These are phyloP conservation scores for Gossypium rotundifolium DNA, from an alignment of 345 rosid species.

Conservation along the genomic window DNA sequence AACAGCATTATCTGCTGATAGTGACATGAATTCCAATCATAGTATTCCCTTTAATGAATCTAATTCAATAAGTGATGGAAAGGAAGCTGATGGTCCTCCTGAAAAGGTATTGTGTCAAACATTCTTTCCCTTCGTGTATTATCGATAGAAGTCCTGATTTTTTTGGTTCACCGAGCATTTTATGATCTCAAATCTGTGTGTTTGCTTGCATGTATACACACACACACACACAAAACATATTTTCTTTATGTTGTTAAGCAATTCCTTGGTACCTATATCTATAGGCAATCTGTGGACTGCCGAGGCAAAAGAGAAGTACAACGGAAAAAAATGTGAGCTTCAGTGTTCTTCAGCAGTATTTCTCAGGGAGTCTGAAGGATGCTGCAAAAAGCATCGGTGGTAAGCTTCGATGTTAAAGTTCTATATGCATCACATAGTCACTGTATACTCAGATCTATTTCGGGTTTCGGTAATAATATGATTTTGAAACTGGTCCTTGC, in stretches of 20 bases:
- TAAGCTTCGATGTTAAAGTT: slow-evolving; percentile 28
- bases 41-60: slow-evolving; percentile 25
- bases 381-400: slow-evolving; percentile 97
- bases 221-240: neutral
- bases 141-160: neutral
- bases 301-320: slow-evolving; percentile 56
- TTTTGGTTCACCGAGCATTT: neutral
- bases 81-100: slow-evolving; percentile 28
- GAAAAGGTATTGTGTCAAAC: slow-evolving; percentile 39
- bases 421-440: neutral
- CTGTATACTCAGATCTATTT: neutral
- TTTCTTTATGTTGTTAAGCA: neutral
- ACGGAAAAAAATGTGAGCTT: slow-evolving; percentile 89
- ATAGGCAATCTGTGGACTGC: slow-evolving; percentile 36
- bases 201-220: neutral
- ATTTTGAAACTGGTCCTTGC: neutral
- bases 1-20: slow-evolving; percentile 21
- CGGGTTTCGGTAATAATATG: neutral
- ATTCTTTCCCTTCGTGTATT: neutral
- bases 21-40: slow-evolving; percentile 26
- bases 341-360: slow-evolving; percentile 79
- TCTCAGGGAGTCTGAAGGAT: slow-evolving; percentile 89
- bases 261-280: neutral
- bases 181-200: neutral
- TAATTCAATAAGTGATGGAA: slow-evolving; percentile 30